A percentile compares a stretch with the other conserved stretches of the same genome.
phyloP scores from a whole-genome alignment of 192 early-diverging fungal species.

The Spizellomyces sp. region DNA sequence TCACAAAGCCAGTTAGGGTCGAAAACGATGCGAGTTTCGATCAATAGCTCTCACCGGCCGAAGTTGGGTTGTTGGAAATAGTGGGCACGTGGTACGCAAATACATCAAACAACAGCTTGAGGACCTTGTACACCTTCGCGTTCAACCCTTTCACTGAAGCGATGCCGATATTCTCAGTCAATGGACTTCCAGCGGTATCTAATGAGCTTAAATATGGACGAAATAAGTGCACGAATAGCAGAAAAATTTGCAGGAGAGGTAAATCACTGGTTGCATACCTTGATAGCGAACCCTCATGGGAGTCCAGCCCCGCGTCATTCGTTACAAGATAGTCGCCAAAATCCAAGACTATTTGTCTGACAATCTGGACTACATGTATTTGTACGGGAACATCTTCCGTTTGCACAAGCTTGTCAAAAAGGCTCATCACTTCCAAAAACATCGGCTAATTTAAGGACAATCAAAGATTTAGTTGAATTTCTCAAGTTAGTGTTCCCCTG shows the following conservation, averaged over 20 bases:
- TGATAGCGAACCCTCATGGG: not conserved
- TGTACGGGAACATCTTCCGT: constrained; percentile 68
- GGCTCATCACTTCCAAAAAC: constrained; percentile 69
- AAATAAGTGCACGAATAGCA: not conserved
- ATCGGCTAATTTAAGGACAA: constrained; percentile 42
- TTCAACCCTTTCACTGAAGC: constrained; percentile 1
- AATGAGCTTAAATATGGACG: not conserved
- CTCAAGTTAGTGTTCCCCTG: constrained; percentile 32
- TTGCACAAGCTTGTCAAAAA: constrained; percentile 72
- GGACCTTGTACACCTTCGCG: constrained; percentile 21
- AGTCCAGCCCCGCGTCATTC: not conserved
- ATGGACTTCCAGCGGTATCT: not conserved
- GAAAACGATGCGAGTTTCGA: not conserved
- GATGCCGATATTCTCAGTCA: constrained; percentile 6
- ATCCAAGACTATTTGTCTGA: constrained; percentile 50
- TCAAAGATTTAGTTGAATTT: too few species aligned
- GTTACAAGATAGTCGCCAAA: constrained; percentile 22
- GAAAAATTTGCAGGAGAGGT: constrained; percentile 6
- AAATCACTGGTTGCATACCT: too few species aligned
- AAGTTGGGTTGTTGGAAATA: constrained; percentile 40
- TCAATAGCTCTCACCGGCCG: constrained; percentile 19
- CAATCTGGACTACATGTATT: constrained; percentile 51
- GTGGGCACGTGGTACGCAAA: constrained; percentile 41
- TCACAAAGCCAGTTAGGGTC: too few species aligned
- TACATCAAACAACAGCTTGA: constrained; percentile 40